phyloP scores from a whole-genome alignment of 2,329 filamentous ascomycete genomes.

The Neofusicoccum kwambonambiense region DNA sequence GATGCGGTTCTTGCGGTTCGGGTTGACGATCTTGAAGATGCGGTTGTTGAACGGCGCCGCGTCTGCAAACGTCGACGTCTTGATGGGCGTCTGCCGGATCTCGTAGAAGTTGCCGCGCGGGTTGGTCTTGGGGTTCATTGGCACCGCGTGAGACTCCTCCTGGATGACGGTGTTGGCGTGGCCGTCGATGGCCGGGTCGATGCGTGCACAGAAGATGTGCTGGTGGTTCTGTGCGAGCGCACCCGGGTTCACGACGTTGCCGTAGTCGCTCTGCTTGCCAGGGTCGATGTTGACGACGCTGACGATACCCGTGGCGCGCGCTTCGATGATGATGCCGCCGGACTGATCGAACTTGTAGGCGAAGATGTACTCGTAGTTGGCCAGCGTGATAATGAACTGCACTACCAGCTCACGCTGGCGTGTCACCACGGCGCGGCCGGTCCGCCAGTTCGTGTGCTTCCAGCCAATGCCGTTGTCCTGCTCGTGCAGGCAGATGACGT shows the following conservation, averaged over 20 bases:
- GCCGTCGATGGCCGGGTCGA: constrained; percentile 64
- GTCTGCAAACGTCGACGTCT: constrained; percentile 50
- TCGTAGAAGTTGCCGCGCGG: constrained; percentile 63
- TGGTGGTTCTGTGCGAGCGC: constrained; percentile 69
- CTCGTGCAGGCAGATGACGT: constrained; percentile 68
- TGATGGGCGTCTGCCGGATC: constrained; percentile 50
- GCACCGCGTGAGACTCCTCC: constrained; percentile 54
- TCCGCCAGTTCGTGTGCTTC: constrained; percentile 71
- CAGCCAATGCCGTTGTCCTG: constrained; percentile 68
- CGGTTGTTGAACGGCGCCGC: constrained; percentile 56
- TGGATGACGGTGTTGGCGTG: constrained; percentile 54
- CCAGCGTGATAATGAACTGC: constrained; percentile 67
- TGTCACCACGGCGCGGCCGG: constrained; percentile 60
- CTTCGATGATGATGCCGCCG: constrained; percentile 61
- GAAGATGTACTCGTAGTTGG: constrained; percentile 71
- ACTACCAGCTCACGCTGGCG: constrained; percentile 63
- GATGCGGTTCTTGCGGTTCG: constrained; percentile 44
- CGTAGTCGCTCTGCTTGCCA: constrained; percentile 54
- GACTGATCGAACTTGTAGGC: constrained; percentile 64
- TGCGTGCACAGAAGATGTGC: constrained; percentile 64
- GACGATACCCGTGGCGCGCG: constrained; percentile 66
- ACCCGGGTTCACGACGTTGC: constrained; percentile 63
- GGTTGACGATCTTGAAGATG: constrained; percentile 55
- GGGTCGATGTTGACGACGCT: constrained; percentile 60
- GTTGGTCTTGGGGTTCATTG: constrained; percentile 55